Evolutionary conservation across 202 grass and related monocot species (phyloP), one percentile per base, ranked within the genome.

Genomic region (Elaeis oleifera): DNA sequence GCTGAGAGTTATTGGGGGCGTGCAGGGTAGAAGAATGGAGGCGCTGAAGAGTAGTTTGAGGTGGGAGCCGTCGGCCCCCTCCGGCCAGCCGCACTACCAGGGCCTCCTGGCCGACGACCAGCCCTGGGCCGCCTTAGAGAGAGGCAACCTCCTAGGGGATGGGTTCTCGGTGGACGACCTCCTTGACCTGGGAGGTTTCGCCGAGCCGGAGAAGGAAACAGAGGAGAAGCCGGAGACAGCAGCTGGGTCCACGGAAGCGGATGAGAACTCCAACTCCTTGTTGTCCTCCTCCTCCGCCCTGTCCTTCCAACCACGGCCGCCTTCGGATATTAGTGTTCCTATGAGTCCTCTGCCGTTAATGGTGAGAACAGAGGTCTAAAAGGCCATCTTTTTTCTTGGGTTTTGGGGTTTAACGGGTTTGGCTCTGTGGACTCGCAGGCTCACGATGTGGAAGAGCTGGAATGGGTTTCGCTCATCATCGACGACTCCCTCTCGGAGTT

Each of bases 401-500:
- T 23, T 23, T 64, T 50, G 6, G 18, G 1, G 18, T 65, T 50
- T 44, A 44, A 44, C 36, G 9, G 36, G 36, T 44, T 44, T 13
- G 9, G 36, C 2, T 44, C 13, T 44, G 36, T 8, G 8, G 36
- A 44, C 36, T 44, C 9, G 36, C 44, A 65, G 62, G 62, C 49
- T 44, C 62, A 65, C 19, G 62, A 65, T 21, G 48, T 16, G 49
- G 62, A 50, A 16, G 62, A 65, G 21, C n/a, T 65, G n/a, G 62
- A 65, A 24, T 65, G 62, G 62, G 62, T 65, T 52, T 65, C 62
- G 22, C 22, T 65, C 62, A 51, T 65, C 22, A 65, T 52, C 5
- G 62, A 65, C 48, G 62, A 65, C 48, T 52, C 62, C 19, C 62
- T 51, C 22, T 51, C 62, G 4, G 62, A 65, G 23, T 65, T 65